Base-by-base conservation (phyloP, 2,329 filamentous ascomycete species). In the Venturiaceae sp. region DNA sequence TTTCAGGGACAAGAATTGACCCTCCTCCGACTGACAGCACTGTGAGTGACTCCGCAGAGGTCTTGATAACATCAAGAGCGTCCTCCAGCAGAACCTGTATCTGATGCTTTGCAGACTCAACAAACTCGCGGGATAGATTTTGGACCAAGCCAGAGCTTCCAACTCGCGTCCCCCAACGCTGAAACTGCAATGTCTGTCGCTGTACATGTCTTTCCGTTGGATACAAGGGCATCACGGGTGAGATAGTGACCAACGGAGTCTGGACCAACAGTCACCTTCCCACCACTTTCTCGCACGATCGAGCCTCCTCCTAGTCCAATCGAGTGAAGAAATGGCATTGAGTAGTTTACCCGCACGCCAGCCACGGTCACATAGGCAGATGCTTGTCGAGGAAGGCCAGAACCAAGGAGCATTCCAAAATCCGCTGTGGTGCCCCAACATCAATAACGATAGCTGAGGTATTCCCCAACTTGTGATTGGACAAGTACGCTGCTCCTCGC, bases 391-490 rank as follows among this genome's bases (percentile, higher is more conserved):
- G 84, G 85, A 54, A 87, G 84, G 0, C 84, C 84, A 53, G 80
- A 85, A 0, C 79, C 74, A 6, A 83, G 74, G 3, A 87, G 67
- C 0, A 85, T 68, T 0, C 84, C 83, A 11, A 85, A 81, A 62
- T 87, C 84, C 0, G 83, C 81, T 0, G 84, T 87, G 0, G 84
- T 87, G 2, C 84, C 84, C 84, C 84, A 57, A 87, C 81, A 64
- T 87, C 84, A 1, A 86, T 79, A 0, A 87, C 83, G 72, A 86
- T 81, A 63, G 82, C 39, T 72, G 80, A 61, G 76, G 81, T 66
- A 8, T 39, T 55, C 13, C 39, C 63, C 63, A 39, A 21, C n/a
- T 16, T 66, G 62, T 34, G 65, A 60, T 53, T 37, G 4, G 36
- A 62, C 11, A 73, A 61, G 55, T 71, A 77, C 1, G 73, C 73